Evolutionary conservation across 2,329 filamentous ascomycete species (phyloP).

Genomic region (Aureobasidium sp.): DNA sequence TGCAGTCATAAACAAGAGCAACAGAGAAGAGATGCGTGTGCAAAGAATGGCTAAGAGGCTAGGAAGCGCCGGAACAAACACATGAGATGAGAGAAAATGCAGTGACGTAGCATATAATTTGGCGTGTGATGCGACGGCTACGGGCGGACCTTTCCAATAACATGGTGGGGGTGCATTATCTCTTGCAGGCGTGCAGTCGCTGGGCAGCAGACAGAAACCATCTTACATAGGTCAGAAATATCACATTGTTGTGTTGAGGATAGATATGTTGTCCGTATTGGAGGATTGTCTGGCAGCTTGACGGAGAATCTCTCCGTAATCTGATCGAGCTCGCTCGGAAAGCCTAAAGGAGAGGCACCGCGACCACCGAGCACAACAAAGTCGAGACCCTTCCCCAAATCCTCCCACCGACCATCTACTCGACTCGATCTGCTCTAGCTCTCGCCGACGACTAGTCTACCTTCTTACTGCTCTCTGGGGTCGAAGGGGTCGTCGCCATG

Average conservation of each 20-base stretch:
- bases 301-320: background rate
- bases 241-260: background rate
- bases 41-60: background rate
- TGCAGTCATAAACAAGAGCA: background rate
- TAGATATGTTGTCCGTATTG: too few species aligned
- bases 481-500: constrained; percentile 44
- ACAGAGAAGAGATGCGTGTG: background rate
- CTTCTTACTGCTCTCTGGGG: constrained; percentile 30
- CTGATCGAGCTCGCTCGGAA: background rate
- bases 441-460: background rate
- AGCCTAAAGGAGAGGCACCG: background rate
- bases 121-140: background rate
- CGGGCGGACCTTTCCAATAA: background rate
- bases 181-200: background rate
- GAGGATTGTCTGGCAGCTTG: too few species aligned
- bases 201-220: background rate
- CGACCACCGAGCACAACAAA: constrained; percentile 8
- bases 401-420: background rate
- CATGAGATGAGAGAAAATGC: background rate
- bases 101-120: background rate
- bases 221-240: background rate
- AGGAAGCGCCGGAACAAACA: constrained; percentile 4
- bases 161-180: background rate
- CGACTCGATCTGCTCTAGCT: background rate
- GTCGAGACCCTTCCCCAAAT: background rate